These are phyloP conservation scores for Scutellaria baicalensis DNA, from an alignment of 257 asterid genomes.

Conservation along the genomic window DNA sequence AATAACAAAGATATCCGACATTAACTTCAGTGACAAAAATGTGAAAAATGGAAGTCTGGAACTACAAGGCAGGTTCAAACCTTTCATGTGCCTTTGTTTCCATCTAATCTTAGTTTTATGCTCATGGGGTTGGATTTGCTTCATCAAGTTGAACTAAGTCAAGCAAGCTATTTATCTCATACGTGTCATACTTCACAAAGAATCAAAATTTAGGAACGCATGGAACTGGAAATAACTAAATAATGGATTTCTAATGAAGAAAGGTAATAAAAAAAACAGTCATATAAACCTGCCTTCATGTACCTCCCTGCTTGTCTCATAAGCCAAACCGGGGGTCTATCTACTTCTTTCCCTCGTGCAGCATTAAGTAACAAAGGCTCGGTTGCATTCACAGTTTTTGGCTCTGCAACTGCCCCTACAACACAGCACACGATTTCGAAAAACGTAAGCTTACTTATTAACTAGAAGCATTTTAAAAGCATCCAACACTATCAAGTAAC, in stretches of 20 bases:
- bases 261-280: not conserved
- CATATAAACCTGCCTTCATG: slow-evolving; percentile 95
- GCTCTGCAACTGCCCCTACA: slow-evolving; percentile 84
- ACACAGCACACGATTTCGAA: not conserved
- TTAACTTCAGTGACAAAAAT: not conserved
- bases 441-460: not conserved
- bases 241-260: not conserved
- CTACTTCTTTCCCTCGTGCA: slow-evolving; percentile 84
- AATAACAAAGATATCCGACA: not conserved
- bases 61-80: too few species aligned
- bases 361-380: slow-evolving; percentile 90
- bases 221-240: not conserved
- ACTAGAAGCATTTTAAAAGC: not conserved
- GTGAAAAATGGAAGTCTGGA: too few species aligned
- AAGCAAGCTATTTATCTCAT: not conserved
- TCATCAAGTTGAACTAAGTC: not conserved
- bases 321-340: slow-evolving; percentile 99
- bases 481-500: not conserved
- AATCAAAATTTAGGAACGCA: not conserved
- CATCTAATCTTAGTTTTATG: not conserved
- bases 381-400: slow-evolving; percentile 52
- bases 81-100: not conserved
- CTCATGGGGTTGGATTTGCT: not conserved
- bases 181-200: not conserved
- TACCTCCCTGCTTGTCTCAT: slow-evolving; percentile 99